phyloP scores from a whole-genome alignment of 495 filamentous ascomycete genomes.

The Jackrogersella multiformis region DNA sequence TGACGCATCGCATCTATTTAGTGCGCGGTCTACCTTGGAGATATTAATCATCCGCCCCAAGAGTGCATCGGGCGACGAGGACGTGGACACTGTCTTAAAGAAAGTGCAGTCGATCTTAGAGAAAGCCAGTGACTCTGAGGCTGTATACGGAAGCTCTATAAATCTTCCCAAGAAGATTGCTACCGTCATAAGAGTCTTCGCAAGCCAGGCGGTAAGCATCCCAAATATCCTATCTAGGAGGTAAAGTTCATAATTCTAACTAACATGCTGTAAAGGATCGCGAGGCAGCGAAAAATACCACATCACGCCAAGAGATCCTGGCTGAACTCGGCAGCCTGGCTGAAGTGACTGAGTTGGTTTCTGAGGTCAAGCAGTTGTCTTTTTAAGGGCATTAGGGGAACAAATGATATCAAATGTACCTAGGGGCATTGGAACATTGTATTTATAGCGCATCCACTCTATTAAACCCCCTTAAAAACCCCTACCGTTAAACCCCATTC shows the following conservation, averaged over 20 bases:
- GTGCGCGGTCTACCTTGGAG: slow-evolving; percentile 2
- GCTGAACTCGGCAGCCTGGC: slow-evolving; percentile 11
- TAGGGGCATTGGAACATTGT: too few species aligned
- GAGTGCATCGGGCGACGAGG: slow-evolving; percentile 6
- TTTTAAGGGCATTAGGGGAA: not conserved
- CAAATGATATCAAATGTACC: not conserved
- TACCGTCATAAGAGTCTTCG: slow-evolving; percentile 9
- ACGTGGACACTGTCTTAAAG: slow-evolving; percentile 2
- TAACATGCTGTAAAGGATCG: slow-evolving; percentile 7
- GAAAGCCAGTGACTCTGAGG: slow-evolving; percentile 1
- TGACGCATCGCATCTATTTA: slow-evolving; percentile 10
- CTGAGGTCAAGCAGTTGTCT: slow-evolving; percentile 15
- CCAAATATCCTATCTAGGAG: not conserved
- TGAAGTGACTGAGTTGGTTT: slow-evolving; percentile 16
- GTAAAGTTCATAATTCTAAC: not conserved
- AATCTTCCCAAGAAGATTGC: slow-evolving; percentile 31
- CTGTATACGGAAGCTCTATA: slow-evolving; percentile 27
- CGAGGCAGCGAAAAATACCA: slow-evolving; percentile 11
- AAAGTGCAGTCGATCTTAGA: slow-evolving; percentile 16
- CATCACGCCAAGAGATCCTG: slow-evolving; percentile 12
- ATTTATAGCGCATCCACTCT: too few species aligned
- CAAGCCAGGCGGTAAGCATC: slow-evolving; percentile 23
- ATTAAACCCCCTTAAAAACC: too few species aligned
- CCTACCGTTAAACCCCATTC: too few species aligned
- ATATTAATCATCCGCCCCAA: slow-evolving; percentile 24